Percentiles rank a stretch among this genome's conserved stretches.
Evolutionary conservation across 2,329 filamentous ascomycete species (phyloP).

Genomic region (Botrytis squamosa): DNA sequence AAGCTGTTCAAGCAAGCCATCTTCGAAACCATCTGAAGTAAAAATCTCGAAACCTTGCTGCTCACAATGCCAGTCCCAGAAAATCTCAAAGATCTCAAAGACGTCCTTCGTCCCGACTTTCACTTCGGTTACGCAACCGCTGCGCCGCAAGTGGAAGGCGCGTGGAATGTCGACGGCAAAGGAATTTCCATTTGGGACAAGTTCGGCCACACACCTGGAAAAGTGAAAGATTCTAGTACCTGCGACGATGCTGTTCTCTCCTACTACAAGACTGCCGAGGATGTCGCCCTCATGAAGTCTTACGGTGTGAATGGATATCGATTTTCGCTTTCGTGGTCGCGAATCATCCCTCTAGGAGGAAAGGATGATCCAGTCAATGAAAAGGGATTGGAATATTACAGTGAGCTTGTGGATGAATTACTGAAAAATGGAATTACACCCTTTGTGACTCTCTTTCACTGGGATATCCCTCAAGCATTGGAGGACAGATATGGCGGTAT

Average conservation of each 20-base stretch:
- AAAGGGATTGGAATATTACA: constrained; percentile 72
- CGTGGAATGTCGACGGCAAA: constrained; percentile 68
- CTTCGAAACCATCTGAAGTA: not conserved
- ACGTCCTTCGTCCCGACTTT: constrained; percentile 62
- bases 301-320: constrained; percentile 73
- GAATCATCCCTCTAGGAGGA: constrained; percentile 78
- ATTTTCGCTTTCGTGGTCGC: constrained; percentile 80
- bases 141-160: constrained; percentile 82
- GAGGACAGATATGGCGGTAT: constrained; percentile 78
- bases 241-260: constrained; percentile 80
- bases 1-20: not conserved
- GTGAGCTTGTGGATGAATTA: constrained; percentile 73
- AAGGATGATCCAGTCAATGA: constrained; percentile 78
- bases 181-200: constrained; percentile 83
- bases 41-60: not conserved
- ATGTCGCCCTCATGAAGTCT: constrained; percentile 72
- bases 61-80: constrained; percentile 12
- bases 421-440: constrained; percentile 73
- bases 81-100: constrained; percentile 45
- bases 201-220: constrained; percentile 74
- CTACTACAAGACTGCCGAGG: constrained; percentile 73
- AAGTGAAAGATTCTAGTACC: constrained; percentile 73
- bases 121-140: constrained; percentile 78
- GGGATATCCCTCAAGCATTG: constrained; percentile 79
- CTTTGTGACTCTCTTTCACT: constrained; percentile 80